phyloP scores from a whole-genome alignment of 1,284 basidiomycete species.

The Thelephora terrestris region DNA sequence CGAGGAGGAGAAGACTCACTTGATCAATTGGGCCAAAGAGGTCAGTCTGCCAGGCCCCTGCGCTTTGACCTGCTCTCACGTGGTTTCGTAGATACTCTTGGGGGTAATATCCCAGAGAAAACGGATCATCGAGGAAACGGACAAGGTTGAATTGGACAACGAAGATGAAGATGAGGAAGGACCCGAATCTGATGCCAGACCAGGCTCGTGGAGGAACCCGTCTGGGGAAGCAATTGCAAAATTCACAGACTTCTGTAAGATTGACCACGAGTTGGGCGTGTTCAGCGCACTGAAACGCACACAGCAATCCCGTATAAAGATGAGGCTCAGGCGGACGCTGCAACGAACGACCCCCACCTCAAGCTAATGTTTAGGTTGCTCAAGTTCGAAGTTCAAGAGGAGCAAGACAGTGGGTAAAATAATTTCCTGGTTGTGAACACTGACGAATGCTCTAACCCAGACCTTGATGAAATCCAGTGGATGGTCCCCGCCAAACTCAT shows the following conservation, averaged over 20 bases:
- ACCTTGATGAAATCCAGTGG: conserved; percentile 70
- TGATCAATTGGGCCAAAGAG: conserved; percentile 75
- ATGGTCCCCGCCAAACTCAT: conserved; percentile 59
- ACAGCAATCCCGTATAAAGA: conserved; percentile 66
- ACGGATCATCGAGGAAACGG: conserved; percentile 62
- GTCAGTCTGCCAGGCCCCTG: conserved; percentile 32
- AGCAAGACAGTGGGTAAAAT: not conserved
- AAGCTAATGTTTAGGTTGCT: conserved; percentile 75
- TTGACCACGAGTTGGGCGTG: not conserved
- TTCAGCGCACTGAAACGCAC: not conserved
- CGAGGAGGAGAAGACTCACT: conserved; percentile 49
- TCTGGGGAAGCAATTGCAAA: conserved; percentile 64
- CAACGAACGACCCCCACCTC: conserved; percentile 65
- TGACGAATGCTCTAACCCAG: conserved; percentile 24
- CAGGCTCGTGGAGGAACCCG: conserved; percentile 31
- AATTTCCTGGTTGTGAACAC: not conserved
- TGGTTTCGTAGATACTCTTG: conserved; percentile 47
- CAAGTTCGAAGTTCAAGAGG: conserved; percentile 47
- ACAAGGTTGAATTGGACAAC: conserved; percentile 33
- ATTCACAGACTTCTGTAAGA: conserved; percentile 70
- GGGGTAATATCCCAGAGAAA: conserved; percentile 58
- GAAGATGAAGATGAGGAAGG: conserved; percentile 39
- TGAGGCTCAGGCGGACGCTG: conserved; percentile 67
- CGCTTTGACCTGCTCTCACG: not conserved
- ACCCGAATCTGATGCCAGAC: conserved; percentile 26